Percentiles rank a stretch among this genome's conserved stretches.
Evolutionary conservation across 2,329 filamentous ascomycete species (phyloP).

Genomic region (Fusarium palustre): DNA sequence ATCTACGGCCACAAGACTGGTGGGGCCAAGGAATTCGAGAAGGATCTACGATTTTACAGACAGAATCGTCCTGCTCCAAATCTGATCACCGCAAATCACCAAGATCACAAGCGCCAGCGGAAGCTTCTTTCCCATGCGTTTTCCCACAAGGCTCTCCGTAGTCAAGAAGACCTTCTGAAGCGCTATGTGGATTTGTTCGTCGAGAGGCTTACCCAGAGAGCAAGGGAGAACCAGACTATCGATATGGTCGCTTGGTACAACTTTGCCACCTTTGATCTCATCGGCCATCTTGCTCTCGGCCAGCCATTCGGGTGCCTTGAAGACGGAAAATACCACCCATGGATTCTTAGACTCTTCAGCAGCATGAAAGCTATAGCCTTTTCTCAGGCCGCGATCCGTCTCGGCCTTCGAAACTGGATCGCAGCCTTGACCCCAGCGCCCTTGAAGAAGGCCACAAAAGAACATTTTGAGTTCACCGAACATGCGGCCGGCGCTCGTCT

Average conservation of each 20-base stretch:
- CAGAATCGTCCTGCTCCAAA: not conserved
- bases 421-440: not conserved
- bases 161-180: not conserved
- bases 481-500: conserved; percentile 1
- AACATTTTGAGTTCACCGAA: conserved; percentile 1
- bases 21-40: not conserved
- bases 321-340: conserved; percentile 9
- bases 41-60: conserved; percentile 4
- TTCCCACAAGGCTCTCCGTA: conserved; percentile 3
- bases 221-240: fast-evolving
- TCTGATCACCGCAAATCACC: not conserved
- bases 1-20: conserved; percentile 3
- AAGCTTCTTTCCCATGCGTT: conserved; percentile 12
- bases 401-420: not conserved
- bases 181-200: conserved; percentile 7
- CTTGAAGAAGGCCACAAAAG: not conserved
- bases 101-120: conserved; percentile 14
- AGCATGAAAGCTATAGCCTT: not conserved
- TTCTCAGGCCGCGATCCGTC: not conserved
- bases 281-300: conserved; percentile 2
- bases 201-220: not conserved
- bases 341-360: not conserved
- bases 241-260: conserved; percentile 18
- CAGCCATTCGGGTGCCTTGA: conserved; percentile 15
- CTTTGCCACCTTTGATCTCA: conserved; percentile 12